phyloP scores from a whole-genome alignment of 78 protist genomes.

The Protostelium mycophagum region DNA sequence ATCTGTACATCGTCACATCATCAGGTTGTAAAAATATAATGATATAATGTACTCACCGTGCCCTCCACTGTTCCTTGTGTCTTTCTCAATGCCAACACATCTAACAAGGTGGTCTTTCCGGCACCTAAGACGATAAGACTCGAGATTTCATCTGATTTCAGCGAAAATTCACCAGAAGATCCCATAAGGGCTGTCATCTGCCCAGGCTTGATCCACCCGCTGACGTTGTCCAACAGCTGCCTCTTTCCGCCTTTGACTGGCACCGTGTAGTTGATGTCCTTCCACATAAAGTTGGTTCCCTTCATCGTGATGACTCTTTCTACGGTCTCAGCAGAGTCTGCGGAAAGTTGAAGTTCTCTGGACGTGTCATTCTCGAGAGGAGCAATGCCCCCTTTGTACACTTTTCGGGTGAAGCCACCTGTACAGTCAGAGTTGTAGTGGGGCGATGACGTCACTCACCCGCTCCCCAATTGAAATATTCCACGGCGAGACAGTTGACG shows the following conservation, averaged over 20 bases:
- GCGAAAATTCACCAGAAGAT: slow-evolving; percentile 43
- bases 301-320: slow-evolving; percentile 24
- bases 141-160: background rate
- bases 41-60: too few relatives aligned
- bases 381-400: slow-evolving; percentile 45
- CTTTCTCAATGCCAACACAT: slow-evolving; percentile 73
- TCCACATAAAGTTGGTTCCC: slow-evolving; percentile 48
- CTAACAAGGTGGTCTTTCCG: slow-evolving; percentile 77
- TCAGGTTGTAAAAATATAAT: too few relatives aligned
- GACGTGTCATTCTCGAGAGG: slow-evolving; percentile 54
- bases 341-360: too few relatives aligned
- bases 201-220: slow-evolving; percentile 59
- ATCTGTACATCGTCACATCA: too few relatives aligned
- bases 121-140: slow-evolving; percentile 38
- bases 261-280: slow-evolving; percentile 34
- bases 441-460: slow-evolving; percentile 34
- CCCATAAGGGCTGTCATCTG: slow-evolving; percentile 78
- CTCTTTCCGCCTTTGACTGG: slow-evolving; percentile 27
- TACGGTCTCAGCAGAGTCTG: too few relatives aligned
- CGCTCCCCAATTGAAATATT: slow-evolving; percentile 30
- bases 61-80: slow-evolving; percentile 64
- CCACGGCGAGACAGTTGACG: slow-evolving; percentile 25
- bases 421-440: background rate
- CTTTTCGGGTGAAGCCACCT: slow-evolving; percentile 31
- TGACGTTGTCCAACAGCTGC: slow-evolving; percentile 24